Percentiles rank a stretch among this genome's conserved stretches.
These are phyloP conservation scores for Verticillium nubilum DNA, from an alignment of 2,329 filamentous ascomycete genomes.

Conservation along the genomic window DNA sequence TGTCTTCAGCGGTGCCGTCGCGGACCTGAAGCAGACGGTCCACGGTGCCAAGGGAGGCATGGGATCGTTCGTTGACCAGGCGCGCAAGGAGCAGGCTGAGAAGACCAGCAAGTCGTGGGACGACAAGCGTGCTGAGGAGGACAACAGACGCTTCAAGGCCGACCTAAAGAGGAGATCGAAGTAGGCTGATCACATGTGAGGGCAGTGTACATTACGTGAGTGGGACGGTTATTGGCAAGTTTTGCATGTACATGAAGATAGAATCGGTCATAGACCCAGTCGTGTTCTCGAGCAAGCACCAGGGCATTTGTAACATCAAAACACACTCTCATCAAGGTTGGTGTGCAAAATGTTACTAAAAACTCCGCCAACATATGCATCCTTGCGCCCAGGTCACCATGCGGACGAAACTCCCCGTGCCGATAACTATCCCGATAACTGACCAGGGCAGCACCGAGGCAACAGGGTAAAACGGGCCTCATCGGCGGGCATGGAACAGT, in stretches of 20 bases:
- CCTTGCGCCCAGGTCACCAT: not conserved
- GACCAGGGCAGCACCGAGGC: not conserved
- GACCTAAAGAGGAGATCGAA: constrained; percentile 5
- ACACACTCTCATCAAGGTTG: not conserved
- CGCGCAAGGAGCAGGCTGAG: constrained; percentile 27
- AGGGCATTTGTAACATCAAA: not conserved
- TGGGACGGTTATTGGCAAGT: not conserved
- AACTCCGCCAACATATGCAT: not conserved
- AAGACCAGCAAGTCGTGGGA: constrained; percentile 29
- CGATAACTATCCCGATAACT: not conserved
- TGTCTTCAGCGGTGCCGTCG: constrained; percentile 24
- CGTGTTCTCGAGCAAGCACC: not conserved
- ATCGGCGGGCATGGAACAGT: not conserved
- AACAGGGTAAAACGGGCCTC: not conserved
- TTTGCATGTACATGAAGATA: not conserved
- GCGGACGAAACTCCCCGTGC: not conserved
- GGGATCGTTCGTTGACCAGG: constrained; percentile 22
- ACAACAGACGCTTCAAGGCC: constrained; percentile 26
- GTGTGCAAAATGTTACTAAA: too few relatives aligned
- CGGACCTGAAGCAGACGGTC: constrained; percentile 31
- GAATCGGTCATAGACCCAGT: not conserved
- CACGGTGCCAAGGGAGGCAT: constrained; percentile 23
- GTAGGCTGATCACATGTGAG: not conserved
- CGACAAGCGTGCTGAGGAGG: constrained; percentile 26
- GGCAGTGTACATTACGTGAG: constrained; percentile 7